These are phyloP conservation scores for Lipomyces lipofer DNA, from an alignment of 805 yeast species.

Conservation along the genomic window DNA sequence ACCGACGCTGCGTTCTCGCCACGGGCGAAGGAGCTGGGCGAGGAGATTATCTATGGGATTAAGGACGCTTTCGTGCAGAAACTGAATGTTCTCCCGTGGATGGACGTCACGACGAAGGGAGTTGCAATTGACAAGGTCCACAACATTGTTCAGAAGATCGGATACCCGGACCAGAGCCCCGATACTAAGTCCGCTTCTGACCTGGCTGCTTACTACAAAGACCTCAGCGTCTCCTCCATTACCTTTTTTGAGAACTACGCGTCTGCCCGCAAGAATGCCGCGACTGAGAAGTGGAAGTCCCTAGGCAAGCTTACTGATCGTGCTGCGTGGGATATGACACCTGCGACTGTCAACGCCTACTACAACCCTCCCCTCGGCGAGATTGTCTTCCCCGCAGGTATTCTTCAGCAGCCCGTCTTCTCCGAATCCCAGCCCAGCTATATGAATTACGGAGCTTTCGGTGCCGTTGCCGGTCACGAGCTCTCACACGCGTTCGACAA, in stretches of 20 bases:
- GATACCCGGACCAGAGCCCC: conserved; percentile 30
- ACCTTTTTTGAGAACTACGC: conserved; percentile 27
- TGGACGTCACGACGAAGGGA: conserved; percentile 27
- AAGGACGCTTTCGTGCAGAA: conserved; percentile 27
- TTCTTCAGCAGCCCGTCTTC: conserved; percentile 30
- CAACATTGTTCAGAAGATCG: conserved; percentile 29
- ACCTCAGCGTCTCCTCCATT: conserved; percentile 15
- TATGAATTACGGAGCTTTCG: conserved; percentile 32
- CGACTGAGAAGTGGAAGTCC: conserved; percentile 24
- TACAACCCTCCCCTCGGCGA: conserved; percentile 32
- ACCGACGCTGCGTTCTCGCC: conserved; percentile 29
- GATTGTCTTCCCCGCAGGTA: conserved; percentile 33
- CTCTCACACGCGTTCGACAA: conserved; percentile 32
- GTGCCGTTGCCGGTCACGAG: conserved; percentile 32
- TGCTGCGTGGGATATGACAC: conserved; percentile 32
- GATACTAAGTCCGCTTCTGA: conserved; percentile 20
- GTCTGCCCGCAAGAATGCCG: conserved; percentile 25
- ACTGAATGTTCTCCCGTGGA: conserved; percentile 26
- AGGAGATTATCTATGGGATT: conserved; percentile 26
- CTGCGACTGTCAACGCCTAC: conserved; percentile 32
- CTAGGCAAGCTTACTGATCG: conserved; percentile 27
- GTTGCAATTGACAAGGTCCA: conserved; percentile 29
- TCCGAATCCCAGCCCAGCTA: conserved; percentile 29
- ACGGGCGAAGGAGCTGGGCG: conserved; percentile 28
- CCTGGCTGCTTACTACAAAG: conserved; percentile 27